Percentiles rank a stretch among this genome's conserved stretches.
These are phyloP conservation scores for Termitomyces heimii DNA, from an alignment of 768 basidiomycete species.

Conservation along the genomic window DNA sequence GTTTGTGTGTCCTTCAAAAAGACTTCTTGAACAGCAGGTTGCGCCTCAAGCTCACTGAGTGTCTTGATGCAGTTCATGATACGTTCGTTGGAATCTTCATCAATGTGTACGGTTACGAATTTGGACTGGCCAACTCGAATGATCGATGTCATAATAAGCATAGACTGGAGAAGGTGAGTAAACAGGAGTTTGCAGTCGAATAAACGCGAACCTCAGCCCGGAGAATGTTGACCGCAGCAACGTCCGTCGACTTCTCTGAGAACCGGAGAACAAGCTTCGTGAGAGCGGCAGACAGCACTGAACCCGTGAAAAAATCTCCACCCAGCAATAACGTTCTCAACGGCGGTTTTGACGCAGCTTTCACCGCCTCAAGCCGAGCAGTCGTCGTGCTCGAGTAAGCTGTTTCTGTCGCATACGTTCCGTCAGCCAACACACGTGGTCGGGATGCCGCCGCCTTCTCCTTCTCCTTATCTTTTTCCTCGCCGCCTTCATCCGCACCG, in stretches of 20 bases:
- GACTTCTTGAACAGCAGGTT: slow-evolving; percentile 55
- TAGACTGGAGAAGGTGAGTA: slow-evolving; percentile 45
- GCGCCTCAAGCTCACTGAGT: slow-evolving; percentile 69
- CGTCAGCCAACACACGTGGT: slow-evolving; percentile 87
- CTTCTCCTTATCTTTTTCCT: slow-evolving; percentile 41
- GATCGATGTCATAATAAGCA: slow-evolving; percentile 97
- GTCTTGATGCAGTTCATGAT: slow-evolving; percentile 96
- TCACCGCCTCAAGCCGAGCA: slow-evolving; percentile 73
- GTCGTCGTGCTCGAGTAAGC: slow-evolving; percentile 65
- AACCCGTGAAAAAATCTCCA: slow-evolving; percentile 96
- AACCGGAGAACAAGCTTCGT: slow-evolving; percentile 90
- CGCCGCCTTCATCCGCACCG: slow-evolving; percentile 34
- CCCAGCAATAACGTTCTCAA: slow-evolving; percentile 82
- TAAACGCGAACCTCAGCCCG: slow-evolving; percentile 68
- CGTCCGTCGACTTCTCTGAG: slow-evolving; percentile 43
- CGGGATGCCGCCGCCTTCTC: slow-evolving; percentile 47
- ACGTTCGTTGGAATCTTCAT: slow-evolving; percentile 95
- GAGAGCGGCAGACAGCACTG: slow-evolving; percentile 83
- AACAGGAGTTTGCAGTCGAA: background rate
- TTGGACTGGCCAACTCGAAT: slow-evolving; percentile 98
- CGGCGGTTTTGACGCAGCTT: slow-evolving; percentile 86
- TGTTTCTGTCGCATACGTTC: slow-evolving; percentile 97
- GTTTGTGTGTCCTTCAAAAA: slow-evolving; percentile 85
- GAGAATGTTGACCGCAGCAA: slow-evolving; percentile 53
- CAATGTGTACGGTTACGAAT: slow-evolving; percentile 90